Conservation (phyloP, 192 early-diverging fungal species). For the Coemansia sp. region DNA sequence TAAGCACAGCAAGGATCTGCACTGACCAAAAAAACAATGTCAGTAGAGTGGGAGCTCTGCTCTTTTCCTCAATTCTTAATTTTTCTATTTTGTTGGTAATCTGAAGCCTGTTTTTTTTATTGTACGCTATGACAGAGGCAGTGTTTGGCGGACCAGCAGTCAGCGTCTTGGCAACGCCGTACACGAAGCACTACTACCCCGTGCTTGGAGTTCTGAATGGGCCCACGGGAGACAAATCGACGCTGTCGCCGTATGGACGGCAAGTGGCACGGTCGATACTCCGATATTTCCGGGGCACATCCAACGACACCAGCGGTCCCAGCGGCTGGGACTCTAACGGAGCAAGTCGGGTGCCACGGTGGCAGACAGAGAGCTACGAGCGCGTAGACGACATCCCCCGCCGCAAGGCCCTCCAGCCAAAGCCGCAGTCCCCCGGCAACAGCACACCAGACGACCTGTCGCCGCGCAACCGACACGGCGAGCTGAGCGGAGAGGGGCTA, state of each 20-base stretch:
- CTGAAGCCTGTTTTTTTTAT: neutral
- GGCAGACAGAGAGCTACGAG: constrained; percentile 30
- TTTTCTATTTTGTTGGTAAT: constrained; percentile 6
- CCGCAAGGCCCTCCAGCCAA: constrained; percentile 14
- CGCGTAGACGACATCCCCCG: constrained; percentile 41
- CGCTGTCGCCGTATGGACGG: constrained; percentile 25
- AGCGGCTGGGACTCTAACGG: neutral
- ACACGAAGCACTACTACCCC: constrained; percentile 41
- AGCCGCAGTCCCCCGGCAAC: neutral
- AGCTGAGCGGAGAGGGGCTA: constrained; percentile 20
- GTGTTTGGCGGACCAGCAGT: constrained; percentile 17
- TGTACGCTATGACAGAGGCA: neutral
- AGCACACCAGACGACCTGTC: neutral
- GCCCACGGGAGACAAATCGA: neutral
- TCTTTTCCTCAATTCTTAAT: neutral
- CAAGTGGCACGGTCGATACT: constrained; percentile 40
- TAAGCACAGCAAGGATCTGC: neutral
- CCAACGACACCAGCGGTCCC: neutral
- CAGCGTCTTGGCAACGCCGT: constrained; percentile 10
- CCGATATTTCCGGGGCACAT: constrained; percentile 23
- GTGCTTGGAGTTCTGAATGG: constrained; percentile 40
- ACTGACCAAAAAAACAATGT: no score
- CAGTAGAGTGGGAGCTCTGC: neutral
- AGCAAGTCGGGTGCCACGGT: constrained; percentile 3
- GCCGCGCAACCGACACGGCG: constrained; percentile 10